Percentiles rank a stretch among this genome's conserved stretches.
Evolutionary conservation across 176 grass and related monocot genomes (phyloP).

Genomic region (Puya raimondii): DNA sequence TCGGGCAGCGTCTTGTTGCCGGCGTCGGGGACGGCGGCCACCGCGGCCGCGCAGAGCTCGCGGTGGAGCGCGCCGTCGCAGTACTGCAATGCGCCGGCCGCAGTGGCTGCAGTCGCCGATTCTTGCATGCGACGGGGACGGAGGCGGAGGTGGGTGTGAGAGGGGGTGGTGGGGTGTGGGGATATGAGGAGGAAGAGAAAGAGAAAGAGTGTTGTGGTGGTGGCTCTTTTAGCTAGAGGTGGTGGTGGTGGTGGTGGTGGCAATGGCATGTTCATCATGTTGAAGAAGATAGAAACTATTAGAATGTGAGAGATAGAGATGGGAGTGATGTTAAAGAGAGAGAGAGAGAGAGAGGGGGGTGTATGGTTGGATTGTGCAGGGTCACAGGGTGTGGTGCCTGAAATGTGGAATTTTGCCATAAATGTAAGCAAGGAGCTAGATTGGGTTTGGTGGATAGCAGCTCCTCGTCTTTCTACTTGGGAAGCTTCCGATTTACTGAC

Average conservation of each 20-base stretch:
- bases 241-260: constrained; percentile 6
- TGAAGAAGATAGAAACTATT: background rate
- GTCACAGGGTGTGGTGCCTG: too few species aligned
- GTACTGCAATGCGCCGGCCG: constrained; percentile 37
- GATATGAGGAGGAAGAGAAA: background rate
- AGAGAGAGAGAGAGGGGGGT: constrained; percentile 15
- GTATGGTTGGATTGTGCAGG: background rate
- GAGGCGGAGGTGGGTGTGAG: background rate
- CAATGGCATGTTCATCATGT: background rate
- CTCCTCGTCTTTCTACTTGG: too few species aligned
- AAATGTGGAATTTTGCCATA: too few species aligned
- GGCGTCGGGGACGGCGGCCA: constrained; percentile 26
- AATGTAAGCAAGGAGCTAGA: too few species aligned
- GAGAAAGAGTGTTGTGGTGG: background rate
- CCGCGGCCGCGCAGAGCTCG: constrained; percentile 59
- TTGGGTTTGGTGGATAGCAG: too few species aligned
- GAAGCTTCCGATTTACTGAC: too few species aligned
- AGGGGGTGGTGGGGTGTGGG: background rate
- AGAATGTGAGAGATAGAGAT: background rate
- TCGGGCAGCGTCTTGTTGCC: constrained; percentile 30
- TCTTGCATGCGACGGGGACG: background rate
- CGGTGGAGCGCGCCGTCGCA: constrained; percentile 72
- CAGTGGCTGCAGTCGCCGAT: constrained; percentile 6
- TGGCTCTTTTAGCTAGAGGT: constrained; percentile 14
- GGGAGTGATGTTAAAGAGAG: constrained; percentile 13